These are phyloP conservation scores for Exophiala oligosperma DNA, from an alignment of 2,329 filamentous ascomycete species.

Conservation along the genomic window DNA sequence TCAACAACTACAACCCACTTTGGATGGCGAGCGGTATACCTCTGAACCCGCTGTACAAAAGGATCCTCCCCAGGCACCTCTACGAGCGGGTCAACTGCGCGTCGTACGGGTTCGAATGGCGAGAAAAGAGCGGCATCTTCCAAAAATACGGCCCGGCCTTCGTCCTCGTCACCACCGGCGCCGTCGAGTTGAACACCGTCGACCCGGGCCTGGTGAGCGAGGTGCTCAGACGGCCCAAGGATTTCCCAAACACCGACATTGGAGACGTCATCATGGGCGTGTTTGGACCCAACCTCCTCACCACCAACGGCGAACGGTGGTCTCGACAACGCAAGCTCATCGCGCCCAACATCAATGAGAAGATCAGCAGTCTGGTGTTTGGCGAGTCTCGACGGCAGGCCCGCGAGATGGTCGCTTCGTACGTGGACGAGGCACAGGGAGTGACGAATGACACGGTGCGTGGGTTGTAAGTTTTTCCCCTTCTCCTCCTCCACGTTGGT, in stretches of 20 bases:
- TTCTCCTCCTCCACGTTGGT: too few relatives aligned
- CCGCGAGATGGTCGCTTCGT: constrained; percentile 32
- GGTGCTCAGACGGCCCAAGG: constrained; percentile 37
- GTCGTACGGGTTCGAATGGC: constrained; percentile 39
- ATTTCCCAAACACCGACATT: constrained; percentile 36
- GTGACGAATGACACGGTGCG: constrained; percentile 29
- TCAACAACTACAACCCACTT: constrained; percentile 26
- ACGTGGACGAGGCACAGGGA: constrained; percentile 30
- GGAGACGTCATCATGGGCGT: constrained; percentile 34
- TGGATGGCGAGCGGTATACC: constrained; percentile 34
- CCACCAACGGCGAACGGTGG: constrained; percentile 35
- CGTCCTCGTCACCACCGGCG: constrained; percentile 34
- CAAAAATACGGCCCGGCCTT: constrained; percentile 34
- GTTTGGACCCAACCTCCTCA: constrained; percentile 36
- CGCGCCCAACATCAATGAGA: constrained; percentile 39
- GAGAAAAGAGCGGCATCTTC: constrained; percentile 29
- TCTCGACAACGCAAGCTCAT: constrained; percentile 39
- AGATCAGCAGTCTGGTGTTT: constrained; percentile 39
- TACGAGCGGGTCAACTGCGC: constrained; percentile 30
- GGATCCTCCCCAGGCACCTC: constrained; percentile 31
- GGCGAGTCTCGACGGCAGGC: constrained; percentile 36
- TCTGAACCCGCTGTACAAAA: constrained; percentile 27
- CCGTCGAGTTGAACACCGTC: constrained; percentile 29
- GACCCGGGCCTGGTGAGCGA: constrained; percentile 35
- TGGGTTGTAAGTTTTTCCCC: neutral